Percentiles rank a stretch among this genome's conserved stretches.
Evolutionary conservation across 1,139 yeast genomes (phyloP).

Genomic region (Blastobotrys buckinghamii): DNA sequence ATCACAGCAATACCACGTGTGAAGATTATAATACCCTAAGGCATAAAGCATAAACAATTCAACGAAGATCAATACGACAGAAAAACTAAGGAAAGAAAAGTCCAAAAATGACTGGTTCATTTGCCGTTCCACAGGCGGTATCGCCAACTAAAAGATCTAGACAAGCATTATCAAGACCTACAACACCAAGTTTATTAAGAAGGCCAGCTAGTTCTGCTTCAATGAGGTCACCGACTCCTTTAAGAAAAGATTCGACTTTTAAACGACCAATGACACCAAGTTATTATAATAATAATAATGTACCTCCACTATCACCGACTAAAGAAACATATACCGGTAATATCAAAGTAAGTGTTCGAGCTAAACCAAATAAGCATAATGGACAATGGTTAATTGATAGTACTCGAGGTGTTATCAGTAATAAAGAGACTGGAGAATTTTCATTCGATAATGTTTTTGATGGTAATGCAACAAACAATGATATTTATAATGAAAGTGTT

Average conservation of each 20-base stretch:
- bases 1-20: too few species aligned
- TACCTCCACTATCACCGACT: constrained; percentile 3
- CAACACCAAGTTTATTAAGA: constrained; percentile 24
- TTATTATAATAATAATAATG: constrained; percentile 3
- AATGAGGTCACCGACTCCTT: constrained; percentile 27
- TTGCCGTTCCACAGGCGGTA: constrained; percentile 7
- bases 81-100: too few species aligned
- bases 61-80: neutral
- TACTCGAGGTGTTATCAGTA: constrained; percentile 20
- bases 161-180: constrained; percentile 23
- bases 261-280: constrained; percentile 23
- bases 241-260: constrained; percentile 5
- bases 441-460: constrained; percentile 72
- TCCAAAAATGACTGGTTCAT: constrained; percentile 6
- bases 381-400: constrained; percentile 26
- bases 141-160: constrained; percentile 13
- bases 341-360: constrained; percentile 34
- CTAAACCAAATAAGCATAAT: constrained; percentile 26
- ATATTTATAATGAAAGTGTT: constrained; percentile 60
- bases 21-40: too few species aligned
- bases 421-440: constrained; percentile 41
- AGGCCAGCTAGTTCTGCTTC: constrained; percentile 28
- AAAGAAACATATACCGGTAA: constrained; percentile 27
- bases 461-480: constrained; percentile 42
- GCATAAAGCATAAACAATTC: neutral